phyloP scores from a whole-genome alignment of 2,329 filamentous ascomycete species.

The Botrytis galanthina region DNA sequence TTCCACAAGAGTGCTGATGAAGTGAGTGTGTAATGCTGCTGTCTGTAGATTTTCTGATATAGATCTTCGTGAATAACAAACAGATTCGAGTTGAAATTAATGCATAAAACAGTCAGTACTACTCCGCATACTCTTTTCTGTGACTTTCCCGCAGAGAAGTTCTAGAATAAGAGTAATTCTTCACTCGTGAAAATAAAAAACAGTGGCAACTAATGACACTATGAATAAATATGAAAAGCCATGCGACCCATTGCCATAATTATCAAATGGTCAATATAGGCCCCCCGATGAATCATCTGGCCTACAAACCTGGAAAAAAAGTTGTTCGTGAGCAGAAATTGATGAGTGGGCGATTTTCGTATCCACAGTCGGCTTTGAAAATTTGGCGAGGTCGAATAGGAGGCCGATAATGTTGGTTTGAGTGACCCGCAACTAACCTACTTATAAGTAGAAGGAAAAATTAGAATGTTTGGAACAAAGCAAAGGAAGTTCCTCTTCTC shows the following conservation, averaged over 20 bases:
- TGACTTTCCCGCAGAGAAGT: background rate
- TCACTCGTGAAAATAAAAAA: background rate
- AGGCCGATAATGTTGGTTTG: background rate
- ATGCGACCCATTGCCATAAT: background rate
- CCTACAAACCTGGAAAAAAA: fast-evolving
- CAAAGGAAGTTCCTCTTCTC: too few relatives aligned
- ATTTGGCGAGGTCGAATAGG: background rate
- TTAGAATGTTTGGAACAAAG: fast-evolving
- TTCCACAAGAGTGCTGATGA: background rate
- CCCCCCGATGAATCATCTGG: background rate
- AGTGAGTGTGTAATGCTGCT: background rate
- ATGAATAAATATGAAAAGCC: background rate
- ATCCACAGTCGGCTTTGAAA: background rate
- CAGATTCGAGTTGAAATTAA: background rate
- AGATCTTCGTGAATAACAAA: background rate
- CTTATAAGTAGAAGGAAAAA: background rate
- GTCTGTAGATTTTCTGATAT: background rate
- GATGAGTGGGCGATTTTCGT: background rate
- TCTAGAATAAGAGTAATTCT: background rate
- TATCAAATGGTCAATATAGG: background rate
- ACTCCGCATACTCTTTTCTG: background rate
- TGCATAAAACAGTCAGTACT: background rate
- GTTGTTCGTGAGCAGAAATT: background rate
- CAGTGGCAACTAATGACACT: background rate
- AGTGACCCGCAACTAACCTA: background rate